Conservation (phyloP, 1,284 basidiomycete species). For the Wallemia hederae region DNA sequence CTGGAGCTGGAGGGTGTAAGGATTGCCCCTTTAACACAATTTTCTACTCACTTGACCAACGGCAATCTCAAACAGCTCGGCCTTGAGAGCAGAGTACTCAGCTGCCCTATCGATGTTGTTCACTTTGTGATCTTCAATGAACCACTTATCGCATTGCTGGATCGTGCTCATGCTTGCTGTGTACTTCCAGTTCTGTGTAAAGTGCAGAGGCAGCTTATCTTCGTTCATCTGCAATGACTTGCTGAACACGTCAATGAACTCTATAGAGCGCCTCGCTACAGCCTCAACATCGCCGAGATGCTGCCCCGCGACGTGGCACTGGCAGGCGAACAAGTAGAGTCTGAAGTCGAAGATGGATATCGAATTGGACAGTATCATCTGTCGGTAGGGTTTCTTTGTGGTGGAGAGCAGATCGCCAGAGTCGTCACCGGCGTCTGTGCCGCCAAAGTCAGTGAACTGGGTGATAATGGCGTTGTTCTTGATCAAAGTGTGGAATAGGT, state of each 20-base stretch:
- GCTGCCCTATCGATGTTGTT: conserved; percentile 20
- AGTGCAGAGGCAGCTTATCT: conserved; percentile 39
- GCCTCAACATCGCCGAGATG: conserved; percentile 34
- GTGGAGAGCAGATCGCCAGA: conserved; percentile 49
- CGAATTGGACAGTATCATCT: conserved; percentile 60
- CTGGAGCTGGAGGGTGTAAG: neutral
- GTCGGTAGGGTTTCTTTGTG: conserved; percentile 54
- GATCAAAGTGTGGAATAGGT: conserved; percentile 34
- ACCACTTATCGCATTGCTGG: conserved; percentile 54
- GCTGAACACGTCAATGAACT: conserved; percentile 55
- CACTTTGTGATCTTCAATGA: conserved; percentile 13
- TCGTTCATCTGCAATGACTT: conserved; percentile 28
- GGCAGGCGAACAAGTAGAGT: conserved; percentile 63
- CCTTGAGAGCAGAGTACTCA: conserved; percentile 25
- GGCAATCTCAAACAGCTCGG: conserved; percentile 52
- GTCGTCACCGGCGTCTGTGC: conserved; percentile 35
- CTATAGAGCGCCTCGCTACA: conserved; percentile 31
- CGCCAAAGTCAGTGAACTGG: conserved; percentile 64
- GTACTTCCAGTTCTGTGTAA: conserved; percentile 81
- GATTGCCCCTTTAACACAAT: neutral
- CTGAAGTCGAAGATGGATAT: conserved; percentile 87
- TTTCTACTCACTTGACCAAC: conserved; percentile 32
- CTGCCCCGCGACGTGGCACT: conserved; percentile 42
- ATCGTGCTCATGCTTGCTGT: conserved; percentile 65
- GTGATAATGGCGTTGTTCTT: conserved; percentile 21